Percentiles rank a stretch among this genome's conserved stretches.
Conservation (phyloP, 2,329 filamentous ascomycete species). For the Penicillium expansum region DNA sequence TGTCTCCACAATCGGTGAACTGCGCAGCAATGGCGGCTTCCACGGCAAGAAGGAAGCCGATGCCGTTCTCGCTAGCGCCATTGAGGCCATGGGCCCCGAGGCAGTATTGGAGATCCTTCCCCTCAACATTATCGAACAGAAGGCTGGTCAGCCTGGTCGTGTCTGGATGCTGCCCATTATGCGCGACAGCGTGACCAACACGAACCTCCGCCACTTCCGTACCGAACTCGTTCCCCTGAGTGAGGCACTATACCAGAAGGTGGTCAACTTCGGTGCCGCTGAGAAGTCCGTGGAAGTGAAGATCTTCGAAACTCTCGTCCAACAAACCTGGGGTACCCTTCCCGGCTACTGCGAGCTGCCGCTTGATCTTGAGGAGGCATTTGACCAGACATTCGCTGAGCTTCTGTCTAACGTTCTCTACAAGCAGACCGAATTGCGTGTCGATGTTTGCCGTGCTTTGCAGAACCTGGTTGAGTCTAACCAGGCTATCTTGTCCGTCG, state of each 20-base stretch:
- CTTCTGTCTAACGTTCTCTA: constrained; percentile 89
- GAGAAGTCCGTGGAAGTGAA: constrained; percentile 96
- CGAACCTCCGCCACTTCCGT: constrained; percentile 79
- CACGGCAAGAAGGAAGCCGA: constrained; percentile 93
- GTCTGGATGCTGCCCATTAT: constrained; percentile 94
- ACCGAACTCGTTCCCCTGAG: constrained; percentile 84
- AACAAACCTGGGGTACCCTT: constrained; percentile 90
- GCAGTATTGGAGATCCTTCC: constrained; percentile 78
- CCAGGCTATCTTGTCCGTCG: constrained; percentile 70
- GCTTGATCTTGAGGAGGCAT: constrained; percentile 69
- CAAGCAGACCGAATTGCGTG: constrained; percentile 80
- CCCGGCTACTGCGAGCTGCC: constrained; percentile 95
- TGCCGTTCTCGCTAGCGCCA: constrained; percentile 79
- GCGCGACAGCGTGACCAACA: constrained; percentile 86
- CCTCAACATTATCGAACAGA: constrained; percentile 76
- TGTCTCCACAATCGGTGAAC: constrained; percentile 76
- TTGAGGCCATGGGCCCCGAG: constrained; percentile 86
- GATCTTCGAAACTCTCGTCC: constrained; percentile 93
- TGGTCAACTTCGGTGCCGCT: constrained; percentile 74
- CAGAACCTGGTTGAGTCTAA: constrained; percentile 90
- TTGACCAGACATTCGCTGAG: constrained; percentile 87
- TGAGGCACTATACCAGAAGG: constrained; percentile 82
- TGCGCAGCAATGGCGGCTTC: constrained; percentile 85
- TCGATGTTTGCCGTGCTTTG: constrained; percentile 81
- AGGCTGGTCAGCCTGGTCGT: constrained; percentile 73